Conservation (phyloP, 2,329 filamentous ascomycete species). For the Chrysoporthe puriensis region DNA sequence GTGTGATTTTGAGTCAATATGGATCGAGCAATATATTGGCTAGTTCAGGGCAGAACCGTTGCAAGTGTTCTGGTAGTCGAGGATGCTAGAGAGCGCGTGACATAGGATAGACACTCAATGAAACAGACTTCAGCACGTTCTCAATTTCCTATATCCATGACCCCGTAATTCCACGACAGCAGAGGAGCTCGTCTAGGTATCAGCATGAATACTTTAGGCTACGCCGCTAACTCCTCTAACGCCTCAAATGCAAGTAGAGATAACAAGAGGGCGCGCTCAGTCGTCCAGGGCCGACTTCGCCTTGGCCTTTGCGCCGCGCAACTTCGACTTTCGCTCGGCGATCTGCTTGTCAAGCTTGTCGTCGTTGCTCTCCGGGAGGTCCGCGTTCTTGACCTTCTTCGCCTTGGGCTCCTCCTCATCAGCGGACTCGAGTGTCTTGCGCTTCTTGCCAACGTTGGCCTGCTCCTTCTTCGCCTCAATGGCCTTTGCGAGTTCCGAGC, state of each 20-base stretch:
- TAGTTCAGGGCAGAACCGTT: too few species aligned
- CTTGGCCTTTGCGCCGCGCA: slow-evolving; percentile 63
- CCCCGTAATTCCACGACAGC: background rate
- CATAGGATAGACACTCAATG: too few species aligned
- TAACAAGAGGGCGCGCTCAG: slow-evolving; percentile 34
- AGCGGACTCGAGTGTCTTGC: slow-evolving; percentile 51
- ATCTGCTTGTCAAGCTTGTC: slow-evolving; percentile 61
- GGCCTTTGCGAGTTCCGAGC: slow-evolving; percentile 52
- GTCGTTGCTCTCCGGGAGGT: slow-evolving; percentile 51
- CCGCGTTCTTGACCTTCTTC: slow-evolving; percentile 34
- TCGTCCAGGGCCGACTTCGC: slow-evolving; percentile 56
- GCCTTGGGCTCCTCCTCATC: slow-evolving; percentile 32
- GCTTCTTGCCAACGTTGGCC: slow-evolving; percentile 68
- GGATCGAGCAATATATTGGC: too few species aligned
- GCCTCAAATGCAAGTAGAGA: slow-evolving; percentile 29
- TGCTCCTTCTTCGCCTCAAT: slow-evolving; percentile 47
- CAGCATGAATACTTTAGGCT: slow-evolving; percentile 9
- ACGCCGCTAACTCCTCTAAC: slow-evolving; percentile 20
- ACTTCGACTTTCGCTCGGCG: slow-evolving; percentile 58
- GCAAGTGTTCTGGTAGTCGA: background rate
- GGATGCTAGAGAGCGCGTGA: background rate
- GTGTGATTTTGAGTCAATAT: too few species aligned
- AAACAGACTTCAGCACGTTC: background rate
- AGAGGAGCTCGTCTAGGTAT: slow-evolving; percentile 14
- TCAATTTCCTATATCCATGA: background rate